Percentiles rank a stretch among this genome's conserved stretches.
phyloP scores from a whole-genome alignment of 2,329 filamentous ascomycete genomes.

The Penicillium sp. region DNA sequence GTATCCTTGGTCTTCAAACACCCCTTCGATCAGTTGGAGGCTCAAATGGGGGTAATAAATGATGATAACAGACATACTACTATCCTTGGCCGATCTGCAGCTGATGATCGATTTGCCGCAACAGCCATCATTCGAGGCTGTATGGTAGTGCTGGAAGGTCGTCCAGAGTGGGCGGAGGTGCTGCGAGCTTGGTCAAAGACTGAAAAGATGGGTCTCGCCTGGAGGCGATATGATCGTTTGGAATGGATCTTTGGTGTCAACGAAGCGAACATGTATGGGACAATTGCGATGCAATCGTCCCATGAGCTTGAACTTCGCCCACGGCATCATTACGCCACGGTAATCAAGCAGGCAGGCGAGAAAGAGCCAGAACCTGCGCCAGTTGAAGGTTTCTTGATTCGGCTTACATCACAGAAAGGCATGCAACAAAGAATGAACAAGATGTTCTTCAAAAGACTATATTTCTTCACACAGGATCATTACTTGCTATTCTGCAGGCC shows the following conservation, averaged over 20 bases:
- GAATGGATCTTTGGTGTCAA: slow-evolving; percentile 71
- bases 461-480: slow-evolving; percentile 68
- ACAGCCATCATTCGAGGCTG: slow-evolving; percentile 61
- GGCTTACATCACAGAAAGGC: slow-evolving; percentile 67
- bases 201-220: slow-evolving; percentile 67
- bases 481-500: slow-evolving; percentile 66
- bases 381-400: slow-evolving; percentile 68
- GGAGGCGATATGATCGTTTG: slow-evolving; percentile 70
- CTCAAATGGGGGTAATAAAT: slow-evolving; percentile 39
- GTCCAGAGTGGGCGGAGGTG: slow-evolving; percentile 63
- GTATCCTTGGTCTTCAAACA: slow-evolving; percentile 63
- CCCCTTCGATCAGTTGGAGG: slow-evolving; percentile 61
- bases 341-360: slow-evolving; percentile 42
- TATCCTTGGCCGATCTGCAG: slow-evolving; percentile 34
- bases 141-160: slow-evolving; percentile 61
- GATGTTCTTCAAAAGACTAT: slow-evolving; percentile 68
- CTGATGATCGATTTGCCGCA: slow-evolving; percentile 60
- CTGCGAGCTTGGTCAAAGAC: slow-evolving; percentile 62
- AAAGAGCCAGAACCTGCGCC: slow-evolving; percentile 63
- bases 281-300: slow-evolving; percentile 68
- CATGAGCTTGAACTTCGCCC: slow-evolving; percentile 70
- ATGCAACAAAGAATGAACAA: slow-evolving; percentile 61
- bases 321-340: slow-evolving; percentile 67
- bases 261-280: slow-evolving; percentile 71
- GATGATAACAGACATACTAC: slow-evolving; percentile 53